A percentile compares a stretch with the other conserved stretches of the same genome.
Evolutionary conservation across 1,284 basidiomycete species (phyloP).

Genomic region (Ustilago crameri): DNA sequence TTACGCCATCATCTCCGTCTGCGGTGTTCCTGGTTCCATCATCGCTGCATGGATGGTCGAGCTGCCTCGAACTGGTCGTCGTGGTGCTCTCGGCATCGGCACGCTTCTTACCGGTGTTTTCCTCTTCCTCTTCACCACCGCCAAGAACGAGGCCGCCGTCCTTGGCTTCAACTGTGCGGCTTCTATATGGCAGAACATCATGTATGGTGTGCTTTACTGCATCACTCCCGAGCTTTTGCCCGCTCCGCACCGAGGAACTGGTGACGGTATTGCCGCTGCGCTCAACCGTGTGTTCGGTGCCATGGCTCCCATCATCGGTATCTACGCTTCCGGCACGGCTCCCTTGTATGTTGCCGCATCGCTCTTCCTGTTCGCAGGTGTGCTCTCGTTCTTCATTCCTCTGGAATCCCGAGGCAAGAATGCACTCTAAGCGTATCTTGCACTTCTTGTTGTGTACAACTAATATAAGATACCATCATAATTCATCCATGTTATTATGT

Average conservation of each 20-base stretch:
- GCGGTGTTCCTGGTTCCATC: conserved; percentile 65
- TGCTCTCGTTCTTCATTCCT: conserved; percentile 59
- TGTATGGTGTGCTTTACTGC: conserved; percentile 56
- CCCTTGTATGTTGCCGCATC: conserved; percentile 61
- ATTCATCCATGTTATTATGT: no score
- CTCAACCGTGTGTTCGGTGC: conserved; percentile 64
- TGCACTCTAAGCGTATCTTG: conserved; percentile 24
- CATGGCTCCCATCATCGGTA: conserved; percentile 64
- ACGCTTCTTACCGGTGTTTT: conserved; percentile 65
- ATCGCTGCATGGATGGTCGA: conserved; percentile 66
- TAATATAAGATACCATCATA: conserved; percentile 12
- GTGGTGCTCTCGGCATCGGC: conserved; percentile 65
- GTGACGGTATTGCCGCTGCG: conserved; percentile 62
- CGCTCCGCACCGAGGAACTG: conserved; percentile 65
- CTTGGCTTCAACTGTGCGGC: conserved; percentile 64
- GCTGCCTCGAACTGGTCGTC: conserved; percentile 62
- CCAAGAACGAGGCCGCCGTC: conserved; percentile 46
- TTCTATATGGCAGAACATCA: conserved; percentile 58
- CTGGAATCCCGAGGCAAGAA: conserved; percentile 54
- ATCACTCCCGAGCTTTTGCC: conserved; percentile 66
- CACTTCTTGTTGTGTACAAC: background rate
- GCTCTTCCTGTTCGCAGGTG: conserved; percentile 56
- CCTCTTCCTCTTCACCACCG: conserved; percentile 64
- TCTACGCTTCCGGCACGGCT: conserved; percentile 47
- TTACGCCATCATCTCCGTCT: conserved; percentile 66